Conservation (phyloP, 2,329 filamentous ascomycete genomes). For the Nemania sp. region DNA sequence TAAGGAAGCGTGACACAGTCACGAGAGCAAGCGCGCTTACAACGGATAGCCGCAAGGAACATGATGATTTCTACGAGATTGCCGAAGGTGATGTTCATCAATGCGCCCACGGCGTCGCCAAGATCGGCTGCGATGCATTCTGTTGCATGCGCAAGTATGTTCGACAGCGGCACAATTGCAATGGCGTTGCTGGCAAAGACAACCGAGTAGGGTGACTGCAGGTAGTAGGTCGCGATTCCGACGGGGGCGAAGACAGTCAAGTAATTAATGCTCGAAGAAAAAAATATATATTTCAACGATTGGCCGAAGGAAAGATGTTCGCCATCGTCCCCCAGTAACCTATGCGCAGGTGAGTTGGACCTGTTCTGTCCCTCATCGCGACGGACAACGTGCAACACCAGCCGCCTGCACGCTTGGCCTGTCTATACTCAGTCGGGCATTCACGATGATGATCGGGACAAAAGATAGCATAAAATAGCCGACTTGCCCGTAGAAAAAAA, state of each 20-base stretch:
- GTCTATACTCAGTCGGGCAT: neutral
- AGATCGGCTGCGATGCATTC: conserved; percentile 47
- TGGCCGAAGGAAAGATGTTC: conserved; percentile 5
- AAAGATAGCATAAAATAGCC: neutral
- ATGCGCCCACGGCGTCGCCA: conserved; percentile 46
- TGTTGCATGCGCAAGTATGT: conserved; percentile 70
- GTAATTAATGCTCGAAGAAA: conserved; percentile 56
- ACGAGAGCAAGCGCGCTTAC: conserved; percentile 9
- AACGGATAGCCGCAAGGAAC: conserved; percentile 12
- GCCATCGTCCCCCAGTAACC: conserved; percentile 1
- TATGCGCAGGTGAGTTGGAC: conserved; percentile 3
- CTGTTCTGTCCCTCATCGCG: conserved; percentile 11
- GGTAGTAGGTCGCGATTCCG: conserved; percentile 65
- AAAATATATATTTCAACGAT: conserved; percentile 12
- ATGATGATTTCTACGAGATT: conserved; percentile 13
- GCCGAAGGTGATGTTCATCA: conserved; percentile 59
- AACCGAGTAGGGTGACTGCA: conserved; percentile 58
- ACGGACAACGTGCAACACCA: conserved; percentile 1
- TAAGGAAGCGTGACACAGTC: neutral
- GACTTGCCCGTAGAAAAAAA: too few species aligned
- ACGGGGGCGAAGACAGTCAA: conserved; percentile 74
- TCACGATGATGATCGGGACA: neutral
- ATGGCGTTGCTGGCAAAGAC: conserved; percentile 73
- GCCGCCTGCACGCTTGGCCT: conserved; percentile 9
- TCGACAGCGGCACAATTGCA: conserved; percentile 72